A percentile compares a stretch with the other conserved stretches of the same genome.
phyloP scores from a whole-genome alignment of 2,329 filamentous ascomycete species.

The Clarireedia paspali region DNA sequence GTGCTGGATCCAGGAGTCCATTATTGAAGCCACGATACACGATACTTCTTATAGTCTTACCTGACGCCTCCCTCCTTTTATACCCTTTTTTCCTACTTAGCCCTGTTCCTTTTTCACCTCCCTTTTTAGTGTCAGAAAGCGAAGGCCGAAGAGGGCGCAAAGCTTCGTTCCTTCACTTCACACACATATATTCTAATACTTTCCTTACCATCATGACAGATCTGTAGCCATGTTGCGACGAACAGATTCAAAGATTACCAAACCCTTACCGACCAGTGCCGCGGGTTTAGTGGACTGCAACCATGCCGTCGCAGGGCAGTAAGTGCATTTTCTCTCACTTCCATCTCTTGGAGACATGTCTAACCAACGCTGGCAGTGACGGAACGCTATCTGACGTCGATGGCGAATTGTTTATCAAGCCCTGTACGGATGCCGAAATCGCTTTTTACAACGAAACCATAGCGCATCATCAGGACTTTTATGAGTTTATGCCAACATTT shows the following conservation, averaged over 20 bases:
- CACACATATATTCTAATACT: conserved; percentile 13
- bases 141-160: conserved; percentile 6
- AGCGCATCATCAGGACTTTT: conserved; percentile 62
- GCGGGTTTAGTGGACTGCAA: conserved; percentile 61
- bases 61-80: neutral
- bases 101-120: neutral
- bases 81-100: conserved; percentile 6
- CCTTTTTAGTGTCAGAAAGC: conserved; percentile 7
- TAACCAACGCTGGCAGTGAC: conserved; percentile 49
- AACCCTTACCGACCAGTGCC: conserved; percentile 34
- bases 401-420: conserved; percentile 87
- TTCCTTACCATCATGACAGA: conserved; percentile 26
- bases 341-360: conserved; percentile 1
- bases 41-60: neutral
- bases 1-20: neutral
- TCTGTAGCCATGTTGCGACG: conserved; percentile 18
- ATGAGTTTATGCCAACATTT: conserved; percentile 74
- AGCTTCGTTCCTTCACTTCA: conserved; percentile 2
- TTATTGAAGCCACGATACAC: conserved; percentile 15
- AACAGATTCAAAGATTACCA: conserved; percentile 30
- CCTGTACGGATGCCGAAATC: conserved; percentile 79
- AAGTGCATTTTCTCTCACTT: conserved; percentile 35
- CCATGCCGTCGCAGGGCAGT: conserved; percentile 80
- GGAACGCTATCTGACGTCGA: conserved; percentile 80
- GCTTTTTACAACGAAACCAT: conserved; percentile 73